Conservation (phyloP, 176 grass and related monocot species). For the Phragmites australis region DNA sequence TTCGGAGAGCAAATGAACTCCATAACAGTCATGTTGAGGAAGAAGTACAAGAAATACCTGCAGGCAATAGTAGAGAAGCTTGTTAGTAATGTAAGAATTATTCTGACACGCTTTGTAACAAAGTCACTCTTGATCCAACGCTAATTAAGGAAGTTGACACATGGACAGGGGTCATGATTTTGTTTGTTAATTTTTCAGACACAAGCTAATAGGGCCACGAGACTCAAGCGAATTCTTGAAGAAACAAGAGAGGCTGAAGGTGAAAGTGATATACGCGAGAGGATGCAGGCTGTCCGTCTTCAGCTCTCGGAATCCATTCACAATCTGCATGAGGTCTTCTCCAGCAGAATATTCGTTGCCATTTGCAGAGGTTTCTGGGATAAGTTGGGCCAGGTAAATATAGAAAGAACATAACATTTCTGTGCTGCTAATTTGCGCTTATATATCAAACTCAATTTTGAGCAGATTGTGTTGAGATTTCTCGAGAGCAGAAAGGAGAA, state of each 20-base stretch:
- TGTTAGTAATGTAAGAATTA: constrained; percentile 67
- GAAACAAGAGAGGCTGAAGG: constrained; percentile 82
- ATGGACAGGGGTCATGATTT: background rate
- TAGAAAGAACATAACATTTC: background rate
- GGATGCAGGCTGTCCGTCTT: constrained; percentile 70
- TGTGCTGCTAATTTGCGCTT: background rate
- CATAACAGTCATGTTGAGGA: constrained; percentile 80
- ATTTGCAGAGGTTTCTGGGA: constrained; percentile 93
- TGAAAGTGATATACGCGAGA: constrained; percentile 77
- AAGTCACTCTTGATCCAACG: background rate
- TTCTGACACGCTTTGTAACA: background rate
- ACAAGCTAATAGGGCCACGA: constrained; percentile 66
- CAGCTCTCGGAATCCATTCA: constrained; percentile 78
- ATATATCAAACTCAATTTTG: constrained; percentile 24
- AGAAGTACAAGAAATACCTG: constrained; percentile 92
- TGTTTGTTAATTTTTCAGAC: constrained; percentile 44
- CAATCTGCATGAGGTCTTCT: constrained; percentile 80
- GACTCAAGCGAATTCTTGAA: constrained; percentile 84
- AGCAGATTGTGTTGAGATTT: constrained; percentile 83
- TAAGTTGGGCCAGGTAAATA: constrained; percentile 77
- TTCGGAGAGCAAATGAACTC: constrained; percentile 94
- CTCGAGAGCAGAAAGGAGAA: constrained; percentile 97
- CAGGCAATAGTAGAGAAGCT: constrained; percentile 87
- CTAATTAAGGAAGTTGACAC: constrained; percentile 12
- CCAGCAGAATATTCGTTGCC: constrained; percentile 85